Base-by-base conservation (phyloP, 1,139 yeast species). In the Candida anutae region DNA sequence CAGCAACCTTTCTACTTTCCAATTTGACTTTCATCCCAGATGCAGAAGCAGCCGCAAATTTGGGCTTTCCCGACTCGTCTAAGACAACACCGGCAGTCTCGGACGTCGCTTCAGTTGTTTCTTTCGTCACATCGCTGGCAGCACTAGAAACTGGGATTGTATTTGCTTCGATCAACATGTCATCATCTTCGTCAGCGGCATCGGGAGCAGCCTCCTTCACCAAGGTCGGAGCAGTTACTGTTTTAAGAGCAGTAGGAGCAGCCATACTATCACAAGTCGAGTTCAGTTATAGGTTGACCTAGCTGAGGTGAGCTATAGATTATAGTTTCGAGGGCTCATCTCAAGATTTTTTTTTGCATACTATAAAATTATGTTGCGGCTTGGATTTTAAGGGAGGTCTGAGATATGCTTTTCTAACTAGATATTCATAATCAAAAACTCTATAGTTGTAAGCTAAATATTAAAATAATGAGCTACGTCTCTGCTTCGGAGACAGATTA, bases 1-100 rank as follows among this genome's bases (percentile, higher is more conserved):
- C 93, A 6, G 94, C 74, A 10, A 93, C 83, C 50, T 87, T 87
- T 60, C 97, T 73, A 33, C 80, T 69, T 53, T 87, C 96, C 35
- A 78, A 64, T 55, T 84, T 84, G 21, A 85, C 93, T 39, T 71
- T 74, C 59, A 66, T 69, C n/a, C 74, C 74, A 3, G 78, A 50
- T 34, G 70, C 67, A 11, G 78, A 66, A 16, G 88, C 93, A 5
- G 93, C 75, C 18, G 80, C 68, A 50, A 90, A 90, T 46, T 79
- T 76, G 26, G 97, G 97, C 46, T 84, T 82, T 25, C 97, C 98
- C 35, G 76, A 74, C 39, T 82, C 88, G 56, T 88, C 97, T 24
- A 90, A 57, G 10, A 77, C 79, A 15, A 79, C 67, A n/a, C 75
- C 58, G 21, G 47, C 45, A 21, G 41, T 33, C 13, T 32, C 31